A percentile compares a stretch with the other conserved stretches of the same genome.
Conservation (phyloP, 345 rosid genomes). For the Anacardium occidentale region DNA sequence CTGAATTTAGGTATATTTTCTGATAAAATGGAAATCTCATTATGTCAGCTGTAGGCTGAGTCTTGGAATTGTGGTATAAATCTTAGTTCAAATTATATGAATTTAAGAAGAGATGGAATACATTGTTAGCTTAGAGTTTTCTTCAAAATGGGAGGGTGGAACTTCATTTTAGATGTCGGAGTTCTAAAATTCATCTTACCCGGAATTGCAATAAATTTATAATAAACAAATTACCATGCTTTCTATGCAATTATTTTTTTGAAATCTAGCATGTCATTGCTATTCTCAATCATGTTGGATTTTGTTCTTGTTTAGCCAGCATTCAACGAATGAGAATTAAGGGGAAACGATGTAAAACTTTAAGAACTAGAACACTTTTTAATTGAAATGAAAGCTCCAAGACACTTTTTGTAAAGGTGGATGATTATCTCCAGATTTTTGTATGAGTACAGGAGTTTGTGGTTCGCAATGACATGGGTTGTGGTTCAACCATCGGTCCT, state of each 20-base stretch:
- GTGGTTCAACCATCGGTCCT: slow-evolving; percentile 98
- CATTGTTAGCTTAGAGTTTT: not conserved
- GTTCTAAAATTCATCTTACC: not conserved
- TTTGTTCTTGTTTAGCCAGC: not conserved
- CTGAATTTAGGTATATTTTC: not conserved
- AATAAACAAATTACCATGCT: too few species aligned
- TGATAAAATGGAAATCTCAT: not conserved
- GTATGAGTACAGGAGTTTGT: slow-evolving; percentile 69
- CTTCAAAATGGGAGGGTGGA: not conserved
- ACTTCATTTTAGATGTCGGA: not conserved
- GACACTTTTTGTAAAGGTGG: not conserved
- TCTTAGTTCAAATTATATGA: not conserved
- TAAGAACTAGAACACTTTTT: not conserved
- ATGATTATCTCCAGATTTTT: slow-evolving; percentile 5
- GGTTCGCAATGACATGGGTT: slow-evolving; percentile 90
- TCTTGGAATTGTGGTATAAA: not conserved
- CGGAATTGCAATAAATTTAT: too few species aligned
- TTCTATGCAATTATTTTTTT: not conserved
- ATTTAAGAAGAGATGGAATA: not conserved
- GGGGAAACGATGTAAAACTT: not conserved
- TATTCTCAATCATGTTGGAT: not conserved
- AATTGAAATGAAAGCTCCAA: not conserved
- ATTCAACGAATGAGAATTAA: not conserved
- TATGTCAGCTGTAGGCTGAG: not conserved
- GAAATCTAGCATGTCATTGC: not conserved